A percentile compares a stretch with the other conserved stretches of the same genome.
Evolutionary conservation across 345 rosid species (phyloP).

Genomic region (Gynandropsis gynandra): DNA sequence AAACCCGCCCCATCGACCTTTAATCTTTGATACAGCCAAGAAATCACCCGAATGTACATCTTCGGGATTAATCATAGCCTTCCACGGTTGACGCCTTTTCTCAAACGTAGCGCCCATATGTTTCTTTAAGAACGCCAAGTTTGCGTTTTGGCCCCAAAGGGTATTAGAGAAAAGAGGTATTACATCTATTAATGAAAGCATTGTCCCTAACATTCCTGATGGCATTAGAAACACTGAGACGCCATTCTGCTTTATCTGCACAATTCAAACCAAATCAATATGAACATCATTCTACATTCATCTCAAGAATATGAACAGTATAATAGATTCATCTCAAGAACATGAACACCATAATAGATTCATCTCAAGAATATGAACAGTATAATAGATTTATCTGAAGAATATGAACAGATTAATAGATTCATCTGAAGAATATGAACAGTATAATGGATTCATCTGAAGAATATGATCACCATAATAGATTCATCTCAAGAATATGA

Average conservation of each 20-base stretch:
- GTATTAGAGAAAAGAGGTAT: conserved; percentile 90
- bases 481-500: too few relatives aligned
- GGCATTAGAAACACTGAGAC: conserved; percentile 96
- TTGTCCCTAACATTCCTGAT: conserved; percentile 90
- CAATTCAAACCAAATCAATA: conserved; percentile 13
- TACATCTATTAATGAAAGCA: conserved; percentile 75
- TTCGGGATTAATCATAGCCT: conserved; percentile 47
- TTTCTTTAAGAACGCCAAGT: conserved; percentile 67
- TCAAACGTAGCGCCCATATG: conserved; percentile 96
- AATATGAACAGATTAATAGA: too few relatives aligned
- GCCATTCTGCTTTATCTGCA: conserved; percentile 89
- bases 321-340: too few relatives aligned
- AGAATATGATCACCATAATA: too few relatives aligned
- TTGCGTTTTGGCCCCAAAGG: conserved; percentile 85
- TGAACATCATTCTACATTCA: too few relatives aligned
- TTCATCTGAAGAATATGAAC: too few relatives aligned
- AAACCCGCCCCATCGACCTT: conserved; percentile 99
- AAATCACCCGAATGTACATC: conserved; percentile 92
- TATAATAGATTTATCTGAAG: too few relatives aligned
- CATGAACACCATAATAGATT: too few relatives aligned
- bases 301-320: too few relatives aligned
- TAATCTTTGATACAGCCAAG: conserved; percentile 85
- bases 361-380: too few relatives aligned
- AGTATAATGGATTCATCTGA: too few relatives aligned
- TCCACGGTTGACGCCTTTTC: conserved; percentile 78